These are phyloP conservation scores for Penicillium cinerascens DNA, from an alignment of 495 filamentous ascomycete genomes.

Conservation along the genomic window DNA sequence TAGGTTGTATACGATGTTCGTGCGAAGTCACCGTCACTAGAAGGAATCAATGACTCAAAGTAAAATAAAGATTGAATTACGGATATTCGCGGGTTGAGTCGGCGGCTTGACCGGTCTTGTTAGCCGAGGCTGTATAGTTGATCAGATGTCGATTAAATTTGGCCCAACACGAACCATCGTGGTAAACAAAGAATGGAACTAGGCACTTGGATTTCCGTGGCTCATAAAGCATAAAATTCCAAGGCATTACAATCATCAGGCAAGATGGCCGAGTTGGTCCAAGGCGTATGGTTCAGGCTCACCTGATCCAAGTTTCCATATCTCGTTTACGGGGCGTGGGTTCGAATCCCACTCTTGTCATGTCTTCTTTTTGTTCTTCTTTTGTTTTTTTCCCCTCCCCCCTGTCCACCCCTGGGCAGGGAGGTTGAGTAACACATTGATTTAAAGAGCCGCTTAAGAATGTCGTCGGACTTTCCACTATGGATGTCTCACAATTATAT, in stretches of 20 bases:
- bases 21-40: background rate
- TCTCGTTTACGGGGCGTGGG: constrained; percentile 31
- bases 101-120: background rate
- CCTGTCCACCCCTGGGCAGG: no score
- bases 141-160: background rate
- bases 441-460: no score
- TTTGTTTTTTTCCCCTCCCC: background rate
- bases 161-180: no score
- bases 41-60: background rate
- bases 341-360: constrained; percentile 42
- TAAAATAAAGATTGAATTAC: background rate
- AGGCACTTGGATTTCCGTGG: background rate
- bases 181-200: no score
- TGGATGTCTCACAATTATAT: no score
- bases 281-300: constrained; percentile 35
- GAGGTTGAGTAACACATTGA: no score
- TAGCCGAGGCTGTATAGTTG: background rate
- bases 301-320: constrained; percentile 28
- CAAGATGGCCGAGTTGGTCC: constrained; percentile 40
- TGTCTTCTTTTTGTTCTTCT: constrained; percentile 10
- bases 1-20: background rate
- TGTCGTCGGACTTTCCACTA: no score
- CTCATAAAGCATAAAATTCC: no score
- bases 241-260: constrained; percentile 8
- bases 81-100: background rate